phyloP scores from a whole-genome alignment of 73 alveolate species.

The Blepharisma stoltei region DNA sequence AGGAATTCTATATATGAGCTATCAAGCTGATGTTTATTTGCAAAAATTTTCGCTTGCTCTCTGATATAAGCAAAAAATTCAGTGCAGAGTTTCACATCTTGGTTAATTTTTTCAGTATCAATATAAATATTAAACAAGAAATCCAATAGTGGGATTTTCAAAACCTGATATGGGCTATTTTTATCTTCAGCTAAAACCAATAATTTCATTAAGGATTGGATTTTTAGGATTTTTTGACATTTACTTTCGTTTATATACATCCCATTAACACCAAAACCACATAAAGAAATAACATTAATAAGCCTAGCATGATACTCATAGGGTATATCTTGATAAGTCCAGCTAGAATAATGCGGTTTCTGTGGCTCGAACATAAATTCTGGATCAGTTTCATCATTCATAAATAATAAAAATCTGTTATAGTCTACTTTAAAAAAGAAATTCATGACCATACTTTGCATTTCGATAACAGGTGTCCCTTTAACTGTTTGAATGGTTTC shows the following conservation, averaged over 20 bases:
- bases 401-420: background rate
- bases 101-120: constrained; percentile 26
- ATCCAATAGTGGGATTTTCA: background rate
- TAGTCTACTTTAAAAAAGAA: background rate
- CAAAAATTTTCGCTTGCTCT: background rate
- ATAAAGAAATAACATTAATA: constrained; percentile 32
- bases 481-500: background rate
- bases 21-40: background rate
- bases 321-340: constrained; percentile 48
- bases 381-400: background rate
- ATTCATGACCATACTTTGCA: background rate
- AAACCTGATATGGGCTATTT: background rate
- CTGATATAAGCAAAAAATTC: background rate
- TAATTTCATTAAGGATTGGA: background rate
- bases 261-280: constrained; percentile 19
- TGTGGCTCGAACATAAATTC: constrained; percentile 7
- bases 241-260: constrained; percentile 22
- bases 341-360: background rate
- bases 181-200: background rate
- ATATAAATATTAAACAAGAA: constrained; percentile 12
- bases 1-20: too few relatives aligned
- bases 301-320: constrained; percentile 43
- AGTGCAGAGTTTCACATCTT: background rate
- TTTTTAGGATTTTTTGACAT: constrained; percentile 24
- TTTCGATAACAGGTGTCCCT: background rate